These are phyloP conservation scores for Usnea hakonensis DNA, from an alignment of 495 filamentous ascomycete species.

Conservation along the genomic window DNA sequence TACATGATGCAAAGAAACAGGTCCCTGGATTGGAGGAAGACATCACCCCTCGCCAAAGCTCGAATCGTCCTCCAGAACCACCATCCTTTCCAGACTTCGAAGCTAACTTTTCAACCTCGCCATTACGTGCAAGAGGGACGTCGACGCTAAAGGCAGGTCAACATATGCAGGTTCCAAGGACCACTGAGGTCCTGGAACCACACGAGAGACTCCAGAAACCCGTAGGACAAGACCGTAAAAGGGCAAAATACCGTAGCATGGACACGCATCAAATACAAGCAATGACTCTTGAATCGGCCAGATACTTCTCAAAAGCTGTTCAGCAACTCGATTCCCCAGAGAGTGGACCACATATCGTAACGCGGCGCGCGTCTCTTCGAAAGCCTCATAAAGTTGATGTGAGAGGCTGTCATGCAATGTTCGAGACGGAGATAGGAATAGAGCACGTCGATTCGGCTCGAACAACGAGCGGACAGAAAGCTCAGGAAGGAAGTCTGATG, in stretches of 20 bases:
- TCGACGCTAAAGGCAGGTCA: neutral
- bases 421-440: too few relatives aligned
- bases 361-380: conserved; percentile 3
- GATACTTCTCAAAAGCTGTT: conserved; percentile 8
- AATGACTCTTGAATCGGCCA: neutral
- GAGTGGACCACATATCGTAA: neutral
- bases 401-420: neutral
- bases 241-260: neutral
- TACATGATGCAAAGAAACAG: neutral
- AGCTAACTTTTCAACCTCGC: neutral
- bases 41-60: neutral
- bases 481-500: neutral
- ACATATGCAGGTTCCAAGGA: neutral
- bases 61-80: neutral
- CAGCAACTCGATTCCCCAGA: neutral
- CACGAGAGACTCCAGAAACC: neutral
- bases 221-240: neutral
- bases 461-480: neutral
- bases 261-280: neutral
- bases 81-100: neutral
- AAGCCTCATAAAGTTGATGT: neutral
- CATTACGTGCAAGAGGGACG: neutral
- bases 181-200: neutral
- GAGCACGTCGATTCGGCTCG: neutral
- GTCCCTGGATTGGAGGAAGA: neutral